Evolutionary conservation across 495 filamentous ascomycete species (phyloP).

Genomic region (Copromyces sp.): DNA sequence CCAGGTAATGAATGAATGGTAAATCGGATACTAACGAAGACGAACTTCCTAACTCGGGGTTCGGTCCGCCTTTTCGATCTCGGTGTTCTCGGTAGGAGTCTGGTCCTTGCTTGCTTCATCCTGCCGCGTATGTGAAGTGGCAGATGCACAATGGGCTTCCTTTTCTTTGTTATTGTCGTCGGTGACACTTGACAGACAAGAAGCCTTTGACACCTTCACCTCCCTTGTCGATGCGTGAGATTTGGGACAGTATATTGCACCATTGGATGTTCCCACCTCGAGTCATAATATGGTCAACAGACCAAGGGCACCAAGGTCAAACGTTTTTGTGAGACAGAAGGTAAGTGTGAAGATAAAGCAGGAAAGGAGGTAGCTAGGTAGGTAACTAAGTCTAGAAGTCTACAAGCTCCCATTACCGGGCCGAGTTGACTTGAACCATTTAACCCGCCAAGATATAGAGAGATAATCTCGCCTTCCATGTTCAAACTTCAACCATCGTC

Average conservation of each 20-base stretch:
- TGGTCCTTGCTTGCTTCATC: neutral
- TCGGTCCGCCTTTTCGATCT: neutral
- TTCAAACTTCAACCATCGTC: too few species aligned
- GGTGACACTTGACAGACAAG: neutral
- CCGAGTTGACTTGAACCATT: too few species aligned
- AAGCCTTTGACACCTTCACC: neutral
- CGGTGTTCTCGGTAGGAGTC: neutral
- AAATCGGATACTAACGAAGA: neutral
- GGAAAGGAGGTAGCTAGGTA: too few species aligned
- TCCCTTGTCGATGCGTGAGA: neutral
- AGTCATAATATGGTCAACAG: neutral
- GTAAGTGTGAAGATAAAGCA: neutral
- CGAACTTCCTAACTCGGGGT: neutral
- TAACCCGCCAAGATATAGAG: too few species aligned
- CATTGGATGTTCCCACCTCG: neutral
- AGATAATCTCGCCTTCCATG: neutral
- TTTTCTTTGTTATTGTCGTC: neutral
- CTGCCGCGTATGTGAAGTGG: neutral
- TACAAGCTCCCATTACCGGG: too few species aligned
- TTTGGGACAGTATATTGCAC: neutral
- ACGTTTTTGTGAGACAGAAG: accelerated
- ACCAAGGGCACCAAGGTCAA: neutral
- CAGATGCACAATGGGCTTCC: neutral
- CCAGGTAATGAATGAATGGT: neutral
- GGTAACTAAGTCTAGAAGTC: neutral